These are phyloP conservation scores for Cocos nucifera DNA, from an alignment of 176 grass and related monocot genomes.

Conservation along the genomic window DNA sequence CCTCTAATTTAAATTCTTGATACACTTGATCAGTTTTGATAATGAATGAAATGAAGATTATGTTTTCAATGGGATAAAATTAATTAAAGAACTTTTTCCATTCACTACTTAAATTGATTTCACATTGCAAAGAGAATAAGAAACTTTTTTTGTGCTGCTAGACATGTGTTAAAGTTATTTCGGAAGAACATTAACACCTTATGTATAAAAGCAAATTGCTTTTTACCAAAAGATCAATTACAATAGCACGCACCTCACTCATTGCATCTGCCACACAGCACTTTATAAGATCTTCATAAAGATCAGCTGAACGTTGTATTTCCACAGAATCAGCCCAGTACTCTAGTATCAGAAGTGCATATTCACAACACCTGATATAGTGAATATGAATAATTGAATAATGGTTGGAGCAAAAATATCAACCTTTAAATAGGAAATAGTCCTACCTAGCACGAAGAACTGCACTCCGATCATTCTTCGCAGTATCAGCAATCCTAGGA, in stretches of 20 bases:
- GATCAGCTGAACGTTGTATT: constrained; percentile 84
- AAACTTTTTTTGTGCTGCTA: too few relatives aligned
- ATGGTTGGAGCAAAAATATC: constrained; percentile 1
- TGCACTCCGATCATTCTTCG: constrained; percentile 77
- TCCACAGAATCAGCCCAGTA: constrained; percentile 96
- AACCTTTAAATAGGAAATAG: constrained; percentile 11
- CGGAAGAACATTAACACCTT: too few relatives aligned
- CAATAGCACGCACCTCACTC: constrained; percentile 53
- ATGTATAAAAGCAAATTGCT: too few relatives aligned
- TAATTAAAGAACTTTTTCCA: too few relatives aligned
- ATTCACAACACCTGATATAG: constrained; percentile 78
- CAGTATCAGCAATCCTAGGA: constrained; percentile 62
- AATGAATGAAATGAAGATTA: too few relatives aligned
- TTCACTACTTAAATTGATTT: too few relatives aligned
- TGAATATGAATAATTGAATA: constrained; percentile 17
- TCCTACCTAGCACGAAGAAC: constrained; percentile 81
- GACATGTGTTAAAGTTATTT: too few relatives aligned
- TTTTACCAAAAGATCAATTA: too few relatives aligned
- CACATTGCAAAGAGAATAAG: too few relatives aligned
- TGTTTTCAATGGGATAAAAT: too few relatives aligned
- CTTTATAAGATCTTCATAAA: constrained; percentile 92
- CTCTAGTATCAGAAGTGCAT: constrained; percentile 76
- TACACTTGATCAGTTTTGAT: too few relatives aligned
- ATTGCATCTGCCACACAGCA: constrained; percentile 96
- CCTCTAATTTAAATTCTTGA: too few relatives aligned